A percentile compares a stretch with the other conserved stretches of the same genome.
phyloP scores from a whole-genome alignment of 805 yeast genomes.

The Candida patagonica region DNA sequence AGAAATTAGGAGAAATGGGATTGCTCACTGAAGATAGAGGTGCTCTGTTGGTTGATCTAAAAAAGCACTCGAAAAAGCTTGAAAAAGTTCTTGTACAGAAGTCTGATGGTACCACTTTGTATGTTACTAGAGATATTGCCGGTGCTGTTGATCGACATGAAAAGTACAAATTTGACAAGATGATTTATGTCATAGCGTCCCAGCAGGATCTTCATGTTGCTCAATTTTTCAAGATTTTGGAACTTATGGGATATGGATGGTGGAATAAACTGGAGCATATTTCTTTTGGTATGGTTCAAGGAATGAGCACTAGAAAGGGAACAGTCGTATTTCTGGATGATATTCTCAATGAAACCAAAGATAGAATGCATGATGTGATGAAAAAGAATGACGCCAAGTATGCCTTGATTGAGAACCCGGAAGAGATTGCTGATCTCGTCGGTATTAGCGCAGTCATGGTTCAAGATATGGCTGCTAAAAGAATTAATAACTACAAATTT shows the following conservation, averaged over 20 bases:
- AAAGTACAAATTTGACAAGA: conserved; percentile 79
- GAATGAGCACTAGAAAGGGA: conserved; percentile 98
- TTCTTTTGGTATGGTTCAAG: conserved; percentile 95
- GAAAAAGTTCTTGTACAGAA: conserved; percentile 91
- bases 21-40: conserved; percentile 83
- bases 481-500: conserved; percentile 92
- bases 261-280: conserved; percentile 71
- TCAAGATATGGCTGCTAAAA: conserved; percentile 97
- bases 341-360: conserved; percentile 87
- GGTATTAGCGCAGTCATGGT: conserved; percentile 98
- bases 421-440: conserved; percentile 85
- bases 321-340: conserved; percentile 96
- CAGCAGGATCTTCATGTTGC: conserved; percentile 94
- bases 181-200: conserved; percentile 90
- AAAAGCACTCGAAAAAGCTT: conserved; percentile 76
- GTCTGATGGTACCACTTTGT: conserved; percentile 90
- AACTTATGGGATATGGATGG: conserved; percentile 86
- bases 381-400: conserved; percentile 82
- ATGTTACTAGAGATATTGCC: conserved; percentile 93
- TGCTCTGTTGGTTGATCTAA: conserved; percentile 79
- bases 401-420: conserved; percentile 89
- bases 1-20: conserved; percentile 53
- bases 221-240: conserved; percentile 89
- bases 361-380: conserved; percentile 95
- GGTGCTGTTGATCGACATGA: conserved; percentile 89